Base-by-base conservation (phyloP, 306 rosid species). In the Styphnolobium japonicum region DNA sequence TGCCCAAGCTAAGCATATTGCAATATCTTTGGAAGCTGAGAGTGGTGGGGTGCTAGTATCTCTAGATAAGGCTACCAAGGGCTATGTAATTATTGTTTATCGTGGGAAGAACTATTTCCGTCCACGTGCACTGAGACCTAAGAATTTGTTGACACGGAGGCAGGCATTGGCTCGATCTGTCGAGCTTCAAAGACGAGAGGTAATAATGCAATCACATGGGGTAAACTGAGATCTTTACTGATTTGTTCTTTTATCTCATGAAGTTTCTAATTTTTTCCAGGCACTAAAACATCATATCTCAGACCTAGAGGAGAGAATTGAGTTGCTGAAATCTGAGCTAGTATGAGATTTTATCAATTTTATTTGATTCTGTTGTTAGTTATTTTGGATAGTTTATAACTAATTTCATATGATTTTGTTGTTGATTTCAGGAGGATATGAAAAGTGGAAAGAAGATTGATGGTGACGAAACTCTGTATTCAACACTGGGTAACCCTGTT, bases 1-100 rank as follows among this genome's bases (percentile, higher is more conserved):
- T 45, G 87, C 87, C 68, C 98, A 89, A 86, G 92, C 91, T 73
- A 89, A 87, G 85, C 96, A 94, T 56, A 77, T 91, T 39, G 95
- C 98, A 19, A 89, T 89, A 81, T 80, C 93, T 74, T 90, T 94
- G 88, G 98, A 94, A 88, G 98, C 98, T 6, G 98, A 94, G 87
- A 94, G 97, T 76, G 97, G 92, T 4, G 98, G 98, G 49, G 89
- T 94, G 80, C 86, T 94, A 55, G 91, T 94, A 22, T 92, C 97
- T 65, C 67, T 94, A 52, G 98, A 92, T 83, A 89, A 91, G 84
- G 91, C 92, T 74, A 82, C 80, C 37, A 89, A 86, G 78, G 97
- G 97, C 36, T 77, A 87, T 87, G 90, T 77, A 33, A 80, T 94
- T 64, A 87, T 94, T 39, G 62, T 94, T 33, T 94, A 94, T 82